A percentile compares a stretch with the other conserved stretches of the same genome.
These are phyloP conservation scores for Pisolithus thermaeus DNA, from an alignment of 1,284 basidiomycete genomes.

Conservation along the genomic window DNA sequence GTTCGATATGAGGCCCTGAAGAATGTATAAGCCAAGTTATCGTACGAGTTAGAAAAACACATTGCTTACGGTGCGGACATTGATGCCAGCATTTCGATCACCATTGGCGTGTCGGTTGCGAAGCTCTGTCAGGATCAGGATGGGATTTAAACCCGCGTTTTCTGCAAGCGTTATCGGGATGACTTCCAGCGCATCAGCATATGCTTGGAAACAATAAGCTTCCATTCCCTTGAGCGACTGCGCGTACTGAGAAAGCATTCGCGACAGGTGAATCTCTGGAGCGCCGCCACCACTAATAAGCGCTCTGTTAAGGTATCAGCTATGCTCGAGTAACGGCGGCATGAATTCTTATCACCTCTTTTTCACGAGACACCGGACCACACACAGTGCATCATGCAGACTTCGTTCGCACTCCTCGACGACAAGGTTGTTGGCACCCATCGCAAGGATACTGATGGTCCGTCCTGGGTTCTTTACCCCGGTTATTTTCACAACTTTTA, in stretches of 20 bases:
- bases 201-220: constrained; percentile 98
- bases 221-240: constrained; percentile 98
- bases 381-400: constrained; percentile 97
- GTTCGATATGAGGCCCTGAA: constrained; percentile 89
- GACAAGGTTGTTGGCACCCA: constrained; percentile 90
- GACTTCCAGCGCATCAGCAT: constrained; percentile 95
- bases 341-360: constrained; percentile 58
- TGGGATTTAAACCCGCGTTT: constrained; percentile 97
- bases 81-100: constrained; percentile 95
- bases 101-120: constrained; percentile 95
- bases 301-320: constrained; percentile 49
- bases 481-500: constrained; percentile 91
- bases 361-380: constrained; percentile 97
- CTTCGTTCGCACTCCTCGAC: constrained; percentile 97
- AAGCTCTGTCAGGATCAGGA: constrained; percentile 96
- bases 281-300: constrained; percentile 97
- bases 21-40: constrained; percentile 5
- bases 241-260: constrained; percentile 85
- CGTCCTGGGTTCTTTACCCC: constrained; percentile 94
- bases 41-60: background rate
- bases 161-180: constrained; percentile 98
- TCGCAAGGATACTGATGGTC: constrained; percentile 94
- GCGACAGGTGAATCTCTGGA: constrained; percentile 98
- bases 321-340: background rate
- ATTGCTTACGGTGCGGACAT: constrained; percentile 83